Percentiles rank a stretch among this genome's conserved stretches.
Evolutionary conservation across 345 rosid species (phyloP).

Genomic region (Gossypium turneri): DNA sequence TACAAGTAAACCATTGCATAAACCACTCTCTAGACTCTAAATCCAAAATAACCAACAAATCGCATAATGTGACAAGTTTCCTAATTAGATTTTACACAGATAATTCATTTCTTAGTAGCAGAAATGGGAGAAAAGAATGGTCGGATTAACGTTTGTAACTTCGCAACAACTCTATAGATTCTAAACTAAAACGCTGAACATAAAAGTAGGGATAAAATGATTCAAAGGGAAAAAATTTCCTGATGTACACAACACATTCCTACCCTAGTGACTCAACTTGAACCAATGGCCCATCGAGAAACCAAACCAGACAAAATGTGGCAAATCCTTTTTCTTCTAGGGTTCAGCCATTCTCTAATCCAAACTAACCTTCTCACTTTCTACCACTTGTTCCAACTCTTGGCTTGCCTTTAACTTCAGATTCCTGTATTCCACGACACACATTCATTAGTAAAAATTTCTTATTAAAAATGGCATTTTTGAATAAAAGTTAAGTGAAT

Average conservation of each 20-base stretch:
- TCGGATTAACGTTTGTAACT: not conserved
- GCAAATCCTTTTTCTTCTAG: not conserved
- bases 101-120: not conserved
- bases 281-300: conserved; percentile 4
- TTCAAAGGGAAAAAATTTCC: no score
- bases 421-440: conserved; percentile 44
- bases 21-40: not conserved
- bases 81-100: not conserved
- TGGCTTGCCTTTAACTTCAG: conserved; percentile 86
- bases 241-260: not conserved
- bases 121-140: not conserved
- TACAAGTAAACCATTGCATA: not conserved
- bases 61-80: not conserved
- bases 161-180: not conserved
- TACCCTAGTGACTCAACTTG: not conserved
- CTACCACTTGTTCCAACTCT: conserved; percentile 49
- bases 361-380: conserved; percentile 32
- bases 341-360: not conserved
- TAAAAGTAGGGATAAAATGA: not conserved
- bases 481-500: not conserved
- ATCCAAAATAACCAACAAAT: not conserved
- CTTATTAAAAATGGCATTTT: not conserved
- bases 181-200: not conserved
- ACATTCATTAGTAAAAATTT: not conserved
- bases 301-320: not conserved